phyloP scores from a whole-genome alignment of 139 green algal species.

The Chlorella sp. region DNA sequence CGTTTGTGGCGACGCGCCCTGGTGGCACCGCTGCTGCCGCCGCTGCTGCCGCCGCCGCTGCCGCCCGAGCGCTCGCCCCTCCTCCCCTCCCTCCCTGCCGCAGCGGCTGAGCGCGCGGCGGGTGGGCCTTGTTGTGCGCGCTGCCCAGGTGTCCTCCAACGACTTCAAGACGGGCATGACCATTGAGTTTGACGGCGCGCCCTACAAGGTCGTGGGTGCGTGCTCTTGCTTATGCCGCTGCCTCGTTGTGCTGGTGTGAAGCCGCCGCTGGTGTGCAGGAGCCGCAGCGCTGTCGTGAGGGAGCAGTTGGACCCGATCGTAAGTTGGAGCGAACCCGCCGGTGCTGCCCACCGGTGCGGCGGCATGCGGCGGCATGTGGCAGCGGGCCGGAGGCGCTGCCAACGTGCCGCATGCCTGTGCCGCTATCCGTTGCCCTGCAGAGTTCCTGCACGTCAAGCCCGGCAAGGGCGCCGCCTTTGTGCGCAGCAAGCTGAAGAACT shows the following conservation, averaged over 20 bases:
- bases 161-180: conserved; percentile 95
- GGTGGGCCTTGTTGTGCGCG: conserved; percentile 8
- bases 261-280: background rate
- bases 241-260: background rate
- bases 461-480: conserved; percentile 98
- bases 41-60: background rate
- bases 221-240: background rate
- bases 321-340: too few relatives aligned
- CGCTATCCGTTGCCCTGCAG: conserved; percentile 40
- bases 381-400: too few relatives aligned
- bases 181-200: conserved; percentile 87
- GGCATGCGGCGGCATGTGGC: too few relatives aligned
- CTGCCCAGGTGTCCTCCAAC: conserved; percentile 76
- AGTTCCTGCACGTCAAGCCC: conserved; percentile 99
- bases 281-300: too few relatives aligned
- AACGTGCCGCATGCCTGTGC: background rate
- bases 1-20: background rate
- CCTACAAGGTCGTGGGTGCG: conserved; percentile 80
- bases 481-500: conserved; percentile 97
- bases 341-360: too few relatives aligned
- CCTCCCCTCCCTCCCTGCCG: background rate
- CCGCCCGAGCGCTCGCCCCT: background rate
- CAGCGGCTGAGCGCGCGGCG: conserved; percentile 12
- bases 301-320: too few relatives aligned
- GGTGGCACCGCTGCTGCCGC: background rate